Percentiles rank a stretch among this genome's conserved stretches.
phyloP scores from a whole-genome alignment of 1,139 yeast genomes.

The Hemisphaericaspora xylanilytica region DNA sequence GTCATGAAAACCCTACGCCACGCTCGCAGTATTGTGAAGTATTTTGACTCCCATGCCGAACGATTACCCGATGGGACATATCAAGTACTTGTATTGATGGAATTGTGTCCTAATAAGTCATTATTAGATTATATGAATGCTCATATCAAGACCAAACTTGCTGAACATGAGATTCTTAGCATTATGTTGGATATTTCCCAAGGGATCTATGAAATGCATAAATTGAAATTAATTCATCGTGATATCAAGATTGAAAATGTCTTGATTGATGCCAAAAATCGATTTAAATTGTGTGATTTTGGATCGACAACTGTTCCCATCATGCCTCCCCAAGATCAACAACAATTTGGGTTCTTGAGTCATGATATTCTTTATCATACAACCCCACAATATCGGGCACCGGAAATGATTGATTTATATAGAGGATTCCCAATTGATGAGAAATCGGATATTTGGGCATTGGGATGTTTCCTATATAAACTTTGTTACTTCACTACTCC shows the following conservation, averaged over 20 bases:
- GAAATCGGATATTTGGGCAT: constrained; percentile 80
- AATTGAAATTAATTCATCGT: constrained; percentile 59
- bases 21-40: constrained; percentile 58
- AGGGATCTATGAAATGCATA: constrained; percentile 75
- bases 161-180: constrained; percentile 59
- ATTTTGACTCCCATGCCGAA: constrained; percentile 77
- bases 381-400: constrained; percentile 79
- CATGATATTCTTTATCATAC: constrained; percentile 73
- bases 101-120: constrained; percentile 69
- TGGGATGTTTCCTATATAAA: constrained; percentile 75
- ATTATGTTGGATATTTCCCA: constrained; percentile 66
- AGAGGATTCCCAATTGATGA: constrained; percentile 69
- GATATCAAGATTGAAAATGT: constrained; percentile 82
- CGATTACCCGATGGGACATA: constrained; percentile 54
- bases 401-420: constrained; percentile 77
- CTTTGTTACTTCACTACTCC: constrained; percentile 81
- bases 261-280: constrained; percentile 52
- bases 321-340: constrained; percentile 62
- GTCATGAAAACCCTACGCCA: constrained; percentile 69
- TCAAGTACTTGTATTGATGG: constrained; percentile 78
- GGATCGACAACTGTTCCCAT: constrained; percentile 67
- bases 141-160: constrained; percentile 59
- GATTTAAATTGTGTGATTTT: constrained; percentile 72
- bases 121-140: constrained; percentile 74
- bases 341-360: constrained; percentile 57